Percentiles rank a stretch among this genome's conserved stretches.
phyloP scores from a whole-genome alignment of 345 rosid species.

The Citrus reticulata region DNA sequence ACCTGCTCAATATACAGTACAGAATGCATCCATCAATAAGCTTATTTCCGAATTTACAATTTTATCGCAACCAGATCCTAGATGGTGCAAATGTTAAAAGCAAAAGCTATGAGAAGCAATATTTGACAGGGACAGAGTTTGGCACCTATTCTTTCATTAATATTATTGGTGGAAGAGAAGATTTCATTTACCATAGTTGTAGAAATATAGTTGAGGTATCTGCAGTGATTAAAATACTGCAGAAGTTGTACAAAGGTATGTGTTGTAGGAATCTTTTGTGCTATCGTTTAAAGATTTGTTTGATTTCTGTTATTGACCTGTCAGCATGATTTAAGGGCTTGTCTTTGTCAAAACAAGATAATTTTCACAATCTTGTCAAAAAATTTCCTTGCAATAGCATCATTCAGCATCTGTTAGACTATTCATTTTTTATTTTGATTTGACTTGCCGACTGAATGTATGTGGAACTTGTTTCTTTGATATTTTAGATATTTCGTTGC shows the following conservation, averaged over 20 bases:
- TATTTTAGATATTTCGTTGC: not conserved
- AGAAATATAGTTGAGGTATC: constrained; percentile 52
- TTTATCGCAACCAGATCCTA: constrained; percentile 38
- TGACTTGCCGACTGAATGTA: not conserved
- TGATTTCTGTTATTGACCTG: not conserved
- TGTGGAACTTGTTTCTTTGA: not conserved
- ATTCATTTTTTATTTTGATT: not conserved
- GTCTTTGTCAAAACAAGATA: not conserved
- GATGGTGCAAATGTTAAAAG: constrained; percentile 46
- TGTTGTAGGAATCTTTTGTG: not conserved
- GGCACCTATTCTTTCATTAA: constrained; percentile 47
- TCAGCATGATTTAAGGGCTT: constrained; percentile 29
- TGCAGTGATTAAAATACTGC: constrained; percentile 28
- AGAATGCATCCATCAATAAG: constrained; percentile 79
- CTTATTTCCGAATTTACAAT: constrained; percentile 44
- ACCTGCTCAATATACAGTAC: constrained; percentile 55
- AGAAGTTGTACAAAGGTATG: constrained; percentile 37
- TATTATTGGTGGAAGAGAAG: constrained; percentile 32
- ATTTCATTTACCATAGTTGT: constrained; percentile 12
- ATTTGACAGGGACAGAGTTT: constrained; percentile 38
- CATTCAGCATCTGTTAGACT: not conserved
- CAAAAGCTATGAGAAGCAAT: constrained; percentile 21
- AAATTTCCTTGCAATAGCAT: not conserved
- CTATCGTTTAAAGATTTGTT: too few relatives aligned
- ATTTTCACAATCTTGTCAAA: not conserved